phyloP scores from a whole-genome alignment of 371 early-diverging fungal species.

The Syncephalastrum contaminatum region DNA sequence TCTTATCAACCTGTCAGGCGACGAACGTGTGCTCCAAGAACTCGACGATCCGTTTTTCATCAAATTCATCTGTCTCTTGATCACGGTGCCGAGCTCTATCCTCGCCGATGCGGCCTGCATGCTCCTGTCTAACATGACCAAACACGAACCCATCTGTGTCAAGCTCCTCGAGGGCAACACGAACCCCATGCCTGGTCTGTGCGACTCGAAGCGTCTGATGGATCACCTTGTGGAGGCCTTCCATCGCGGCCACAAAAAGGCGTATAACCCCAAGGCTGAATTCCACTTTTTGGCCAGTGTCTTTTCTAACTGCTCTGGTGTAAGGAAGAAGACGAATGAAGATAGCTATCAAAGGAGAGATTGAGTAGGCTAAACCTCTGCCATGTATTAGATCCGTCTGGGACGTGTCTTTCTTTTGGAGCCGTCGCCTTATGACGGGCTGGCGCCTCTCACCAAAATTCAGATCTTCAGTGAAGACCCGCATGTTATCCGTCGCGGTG shows the following conservation, averaged over 20 bases:
- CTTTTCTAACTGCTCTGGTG: constrained; percentile 85
- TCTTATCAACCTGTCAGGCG: constrained; percentile 82
- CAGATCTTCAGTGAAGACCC: constrained; percentile 84
- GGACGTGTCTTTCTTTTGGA: constrained; percentile 78
- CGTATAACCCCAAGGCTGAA: constrained; percentile 80
- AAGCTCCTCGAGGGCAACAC: constrained; percentile 52
- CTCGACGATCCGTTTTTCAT: constrained; percentile 71
- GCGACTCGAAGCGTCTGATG: constrained; percentile 51
- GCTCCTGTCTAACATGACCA: constrained; percentile 92
- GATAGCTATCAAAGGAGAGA: too few relatives aligned
- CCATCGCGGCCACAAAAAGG: constrained; percentile 72
- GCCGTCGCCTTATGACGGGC: constrained; percentile 47
- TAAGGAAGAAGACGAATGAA: constrained; percentile 19
- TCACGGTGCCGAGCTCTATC: constrained; percentile 63
- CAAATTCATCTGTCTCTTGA: constrained; percentile 64
- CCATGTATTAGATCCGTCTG: constrained; percentile 55
- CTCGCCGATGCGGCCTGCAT: constrained; percentile 83
- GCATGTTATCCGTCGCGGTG: constrained; percentile 84
- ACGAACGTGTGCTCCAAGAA: constrained; percentile 54
- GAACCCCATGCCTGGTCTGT: constrained; percentile 43
- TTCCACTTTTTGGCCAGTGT: constrained; percentile 89
- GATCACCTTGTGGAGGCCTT: constrained; percentile 89
- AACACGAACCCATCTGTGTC: constrained; percentile 58
- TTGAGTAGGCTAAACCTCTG: too few relatives aligned
- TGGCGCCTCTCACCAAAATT: constrained; percentile 79